Percentiles rank a stretch among this genome's conserved stretches.
Evolutionary conservation across 1,139 yeast species (phyloP).

Genomic region (Suhomyces panamericanus): DNA sequence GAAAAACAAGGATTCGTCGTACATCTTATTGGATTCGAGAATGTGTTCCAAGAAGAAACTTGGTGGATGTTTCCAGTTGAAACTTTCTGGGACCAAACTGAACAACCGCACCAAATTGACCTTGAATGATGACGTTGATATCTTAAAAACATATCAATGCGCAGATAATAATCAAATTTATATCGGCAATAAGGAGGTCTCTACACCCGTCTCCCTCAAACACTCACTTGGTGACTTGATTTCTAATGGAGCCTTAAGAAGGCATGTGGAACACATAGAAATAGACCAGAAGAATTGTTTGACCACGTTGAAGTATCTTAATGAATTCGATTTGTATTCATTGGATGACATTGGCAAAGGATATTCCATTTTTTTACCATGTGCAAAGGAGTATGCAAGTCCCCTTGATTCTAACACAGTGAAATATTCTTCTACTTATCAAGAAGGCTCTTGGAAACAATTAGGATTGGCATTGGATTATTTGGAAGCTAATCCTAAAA

Average conservation of each 20-base stretch:
- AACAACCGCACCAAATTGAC: constrained; percentile 34
- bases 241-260: constrained; percentile 35
- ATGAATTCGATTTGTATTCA: constrained; percentile 29
- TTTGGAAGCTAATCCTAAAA: constrained; percentile 51
- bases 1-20: constrained; percentile 9
- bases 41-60: constrained; percentile 39
- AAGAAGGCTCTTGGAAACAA: constrained; percentile 58
- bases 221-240: constrained; percentile 40
- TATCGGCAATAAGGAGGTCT: constrained; percentile 56
- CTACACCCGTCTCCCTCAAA: constrained; percentile 38
- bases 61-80: constrained; percentile 43
- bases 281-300: constrained; percentile 41
- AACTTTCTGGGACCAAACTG: constrained; percentile 48
- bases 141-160: constrained; percentile 44
- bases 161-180: constrained; percentile 60
- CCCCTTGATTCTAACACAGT: background rate
- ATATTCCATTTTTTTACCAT: constrained; percentile 78
- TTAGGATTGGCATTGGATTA: constrained; percentile 64
- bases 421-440: background rate
- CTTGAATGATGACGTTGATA: constrained; percentile 41
- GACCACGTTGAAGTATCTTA: constrained; percentile 36
- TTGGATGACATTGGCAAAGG: constrained; percentile 58
- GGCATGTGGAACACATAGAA: constrained; percentile 32
- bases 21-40: constrained; percentile 27
- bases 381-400: constrained; percentile 38